These are phyloP conservation scores for Salix dunnii DNA, from an alignment of 345 rosid genomes.

Conservation along the genomic window DNA sequence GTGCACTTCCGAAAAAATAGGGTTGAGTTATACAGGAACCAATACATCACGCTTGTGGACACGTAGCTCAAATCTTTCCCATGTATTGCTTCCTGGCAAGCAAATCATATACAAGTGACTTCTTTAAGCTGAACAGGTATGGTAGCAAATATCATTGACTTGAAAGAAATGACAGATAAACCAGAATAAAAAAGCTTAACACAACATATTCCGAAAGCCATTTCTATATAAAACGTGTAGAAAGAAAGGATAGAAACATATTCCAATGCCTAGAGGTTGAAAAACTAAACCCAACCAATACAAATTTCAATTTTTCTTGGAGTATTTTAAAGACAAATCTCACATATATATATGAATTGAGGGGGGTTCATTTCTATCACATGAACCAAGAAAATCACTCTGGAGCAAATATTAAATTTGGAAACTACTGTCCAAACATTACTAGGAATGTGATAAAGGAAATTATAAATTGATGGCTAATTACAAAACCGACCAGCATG, in stretches of 20 bases:
- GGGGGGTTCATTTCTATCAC: not conserved
- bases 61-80: conserved; percentile 56
- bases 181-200: not conserved
- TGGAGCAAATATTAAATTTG: not conserved
- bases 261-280: no score
- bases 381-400: not conserved
- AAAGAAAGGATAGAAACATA: no score
- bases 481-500: not conserved
- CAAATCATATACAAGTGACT: not conserved
- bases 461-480: not conserved
- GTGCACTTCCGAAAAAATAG: no score
- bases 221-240: no score
- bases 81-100: conserved; percentile 54
- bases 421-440: not conserved
- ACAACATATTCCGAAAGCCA: no score
- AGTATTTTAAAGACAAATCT: not conserved
- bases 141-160: not conserved
- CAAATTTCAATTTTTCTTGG: not conserved
- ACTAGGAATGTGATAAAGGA: not conserved
- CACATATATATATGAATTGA: not conserved
- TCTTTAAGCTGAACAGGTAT: not conserved
- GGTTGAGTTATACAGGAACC: no score
- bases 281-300: no score
- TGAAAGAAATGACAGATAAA: not conserved
- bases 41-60: conserved; percentile 46